phyloP scores from a whole-genome alignment of 768 basidiomycete species.

The Boletus tylopilopsis region DNA sequence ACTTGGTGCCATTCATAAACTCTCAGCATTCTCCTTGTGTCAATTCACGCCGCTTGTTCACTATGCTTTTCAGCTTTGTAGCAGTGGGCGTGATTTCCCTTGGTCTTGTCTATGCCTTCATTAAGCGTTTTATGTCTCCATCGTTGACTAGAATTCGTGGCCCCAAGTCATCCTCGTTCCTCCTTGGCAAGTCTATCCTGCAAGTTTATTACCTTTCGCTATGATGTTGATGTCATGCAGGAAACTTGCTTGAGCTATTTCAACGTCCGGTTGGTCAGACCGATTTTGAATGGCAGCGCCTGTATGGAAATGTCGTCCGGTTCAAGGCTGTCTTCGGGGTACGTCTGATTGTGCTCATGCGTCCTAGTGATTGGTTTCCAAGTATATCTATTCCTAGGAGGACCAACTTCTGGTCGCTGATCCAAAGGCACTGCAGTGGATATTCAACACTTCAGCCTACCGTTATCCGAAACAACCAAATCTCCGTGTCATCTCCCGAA shows the following conservation, averaged over 20 bases:
- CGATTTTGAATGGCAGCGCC: constrained; percentile 30
- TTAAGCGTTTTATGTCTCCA: neutral
- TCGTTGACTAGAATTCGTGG: constrained; percentile 18
- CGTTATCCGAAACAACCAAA: constrained; percentile 37
- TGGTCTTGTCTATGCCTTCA: constrained; percentile 1
- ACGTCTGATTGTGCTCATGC: neutral
- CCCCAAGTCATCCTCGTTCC: constrained; percentile 21
- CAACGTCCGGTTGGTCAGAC: constrained; percentile 24
- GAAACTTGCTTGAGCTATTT: constrained; percentile 28
- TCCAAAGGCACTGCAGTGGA: constrained; percentile 40
- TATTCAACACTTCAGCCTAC: constrained; percentile 43
- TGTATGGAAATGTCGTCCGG: constrained; percentile 29
- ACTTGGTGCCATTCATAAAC: constrained; percentile 2
- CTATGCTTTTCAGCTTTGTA: constrained; percentile 8
- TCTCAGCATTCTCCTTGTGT: neutral
- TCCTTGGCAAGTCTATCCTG: constrained; percentile 13
- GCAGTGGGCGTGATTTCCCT: constrained; percentile 6
- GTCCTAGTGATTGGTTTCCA: neutral
- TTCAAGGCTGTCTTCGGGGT: constrained; percentile 28
- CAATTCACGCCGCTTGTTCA: neutral
- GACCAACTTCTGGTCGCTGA: constrained; percentile 45
- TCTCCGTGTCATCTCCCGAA: constrained; percentile 12
- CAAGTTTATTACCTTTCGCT: neutral
- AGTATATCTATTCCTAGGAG: no score
- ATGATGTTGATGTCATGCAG: constrained; percentile 25